phyloP scores from a whole-genome alignment of 163 green algal species.

The Coccomyxa subellipsoidea region DNA sequence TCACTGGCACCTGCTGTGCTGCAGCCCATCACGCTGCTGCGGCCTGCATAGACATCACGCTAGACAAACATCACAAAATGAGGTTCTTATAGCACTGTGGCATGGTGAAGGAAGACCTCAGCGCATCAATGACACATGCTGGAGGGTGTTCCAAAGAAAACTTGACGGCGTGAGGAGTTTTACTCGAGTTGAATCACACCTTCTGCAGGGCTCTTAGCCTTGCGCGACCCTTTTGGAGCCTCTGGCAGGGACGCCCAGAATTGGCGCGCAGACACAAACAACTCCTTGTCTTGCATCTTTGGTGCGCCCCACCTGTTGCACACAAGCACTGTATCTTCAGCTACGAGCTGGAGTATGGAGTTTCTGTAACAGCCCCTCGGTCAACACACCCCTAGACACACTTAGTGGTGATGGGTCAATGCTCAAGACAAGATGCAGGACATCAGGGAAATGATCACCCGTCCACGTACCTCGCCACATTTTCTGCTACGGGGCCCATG shows the following conservation, averaged over 20 bases:
- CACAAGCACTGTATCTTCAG: neutral
- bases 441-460: neutral
- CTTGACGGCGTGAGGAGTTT: neutral
- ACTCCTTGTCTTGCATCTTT: neutral
- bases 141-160: neutral
- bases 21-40: neutral
- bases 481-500: neutral
- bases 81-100: too few relatives aligned
- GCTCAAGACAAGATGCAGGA: neutral
- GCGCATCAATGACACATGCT: neutral
- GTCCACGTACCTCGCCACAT: neutral
- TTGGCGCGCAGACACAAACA: neutral
- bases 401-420: too few relatives aligned
- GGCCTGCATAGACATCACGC: neutral
- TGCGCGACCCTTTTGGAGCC: neutral
- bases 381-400: neutral
- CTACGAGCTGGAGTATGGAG: neutral
- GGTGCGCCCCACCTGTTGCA: neutral
- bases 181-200: neutral
- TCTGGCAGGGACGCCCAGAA: neutral
- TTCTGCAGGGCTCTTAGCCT: neutral
- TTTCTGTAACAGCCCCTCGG: neutral
- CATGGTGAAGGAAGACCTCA: too few relatives aligned
- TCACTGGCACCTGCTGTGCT: neutral
- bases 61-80: neutral